These are phyloP conservation scores for Vitis hybrid DNA, from an alignment of 177 flowering plant species.

Conservation along the genomic window DNA sequence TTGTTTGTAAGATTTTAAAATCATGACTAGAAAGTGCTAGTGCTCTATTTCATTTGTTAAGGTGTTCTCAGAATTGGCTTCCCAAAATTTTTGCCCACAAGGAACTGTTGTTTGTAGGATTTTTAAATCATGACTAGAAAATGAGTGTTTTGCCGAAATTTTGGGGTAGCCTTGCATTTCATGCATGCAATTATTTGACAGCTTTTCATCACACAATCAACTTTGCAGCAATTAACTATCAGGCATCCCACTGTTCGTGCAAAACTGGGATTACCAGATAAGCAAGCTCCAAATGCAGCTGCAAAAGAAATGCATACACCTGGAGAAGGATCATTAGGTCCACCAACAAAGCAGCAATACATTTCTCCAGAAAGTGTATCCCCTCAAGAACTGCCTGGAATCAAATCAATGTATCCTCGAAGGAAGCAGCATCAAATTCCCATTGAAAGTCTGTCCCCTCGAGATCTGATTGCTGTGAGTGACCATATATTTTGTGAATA, in stretches of 20 bases:
- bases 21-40: too few relatives aligned
- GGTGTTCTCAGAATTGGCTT: too few relatives aligned
- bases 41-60: too few relatives aligned
- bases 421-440: slow-evolving; percentile 20
- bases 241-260: slow-evolving; percentile 52
- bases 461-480: slow-evolving; percentile 69
- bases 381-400: slow-evolving; percentile 46
- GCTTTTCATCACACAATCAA: not conserved
- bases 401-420: slow-evolving; percentile 13
- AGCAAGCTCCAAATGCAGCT: slow-evolving; percentile 16
- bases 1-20: too few relatives aligned
- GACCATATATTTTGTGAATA: not conserved
- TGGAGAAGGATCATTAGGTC: slow-evolving; percentile 15
- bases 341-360: slow-evolving; percentile 13
- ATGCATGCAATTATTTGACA: not conserved
- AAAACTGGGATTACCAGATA: slow-evolving; percentile 55
- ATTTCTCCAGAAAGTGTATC: slow-evolving; percentile 37
- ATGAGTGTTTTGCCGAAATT: too few relatives aligned
- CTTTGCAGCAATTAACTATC: slow-evolving; percentile 67
- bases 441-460: slow-evolving; percentile 44
- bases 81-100: too few relatives aligned
- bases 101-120: too few relatives aligned
- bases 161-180: not conserved
- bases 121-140: too few relatives aligned
- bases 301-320: slow-evolving; percentile 15